Evolutionary conservation across 495 filamentous ascomycete species (phyloP).

Genomic region (Friedmanniomyces endolithicus): DNA sequence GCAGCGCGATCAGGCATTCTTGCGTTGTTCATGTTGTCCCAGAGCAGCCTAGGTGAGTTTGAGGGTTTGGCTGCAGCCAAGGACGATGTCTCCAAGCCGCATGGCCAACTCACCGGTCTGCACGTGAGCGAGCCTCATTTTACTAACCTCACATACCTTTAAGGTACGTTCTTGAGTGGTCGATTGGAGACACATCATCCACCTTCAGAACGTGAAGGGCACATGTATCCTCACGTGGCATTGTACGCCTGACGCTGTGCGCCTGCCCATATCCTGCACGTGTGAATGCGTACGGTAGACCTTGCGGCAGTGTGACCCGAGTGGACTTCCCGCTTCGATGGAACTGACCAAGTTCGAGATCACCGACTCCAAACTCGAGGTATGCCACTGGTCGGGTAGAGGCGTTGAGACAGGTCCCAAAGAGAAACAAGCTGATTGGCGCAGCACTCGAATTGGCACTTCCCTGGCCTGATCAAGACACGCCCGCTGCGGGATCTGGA

Average conservation of each 20-base stretch:
- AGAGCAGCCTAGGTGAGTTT: neutral
- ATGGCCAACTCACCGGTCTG: neutral
- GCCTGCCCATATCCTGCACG: neutral
- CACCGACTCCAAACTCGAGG: constrained; percentile 15
- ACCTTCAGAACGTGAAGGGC: neutral
- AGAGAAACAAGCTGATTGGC: neutral
- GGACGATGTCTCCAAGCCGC: neutral
- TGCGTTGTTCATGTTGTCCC: neutral
- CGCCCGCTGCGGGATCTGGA: constrained; percentile 14
- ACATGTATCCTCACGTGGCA: neutral
- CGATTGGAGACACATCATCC: neutral
- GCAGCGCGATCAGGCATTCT: no score
- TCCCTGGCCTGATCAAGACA: constrained; percentile 14
- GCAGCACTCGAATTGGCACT: constrained; percentile 14
- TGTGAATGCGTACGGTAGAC: constrained; percentile 3
- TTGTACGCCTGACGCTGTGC: neutral
- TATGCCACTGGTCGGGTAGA: neutral
- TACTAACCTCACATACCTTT: neutral
- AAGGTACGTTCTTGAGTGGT: no score
- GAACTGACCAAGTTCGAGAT: constrained; percentile 13
- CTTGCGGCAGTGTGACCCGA: constrained; percentile 10
- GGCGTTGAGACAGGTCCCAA: neutral
- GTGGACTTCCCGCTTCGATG: neutral
- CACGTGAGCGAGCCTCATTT: neutral
- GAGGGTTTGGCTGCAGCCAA: neutral